Conservation (phyloP, 2,329 filamentous ascomycete genomes). For the Fonsecaea pedrosoi region DNA sequence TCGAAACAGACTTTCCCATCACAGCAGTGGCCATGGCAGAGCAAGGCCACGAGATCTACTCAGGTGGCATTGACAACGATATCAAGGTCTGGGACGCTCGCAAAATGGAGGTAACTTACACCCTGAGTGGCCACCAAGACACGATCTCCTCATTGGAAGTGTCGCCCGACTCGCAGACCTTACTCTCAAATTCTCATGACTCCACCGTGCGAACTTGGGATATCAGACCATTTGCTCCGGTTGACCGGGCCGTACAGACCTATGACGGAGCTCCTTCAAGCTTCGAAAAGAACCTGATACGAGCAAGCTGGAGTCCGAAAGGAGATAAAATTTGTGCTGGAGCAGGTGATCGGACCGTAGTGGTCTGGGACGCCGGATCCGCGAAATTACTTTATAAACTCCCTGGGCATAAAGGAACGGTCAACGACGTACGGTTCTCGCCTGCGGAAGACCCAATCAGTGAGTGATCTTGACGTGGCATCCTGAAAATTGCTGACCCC, state of each 20-base stretch:
- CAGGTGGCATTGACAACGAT: constrained; percentile 94
- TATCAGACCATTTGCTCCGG: constrained; percentile 89
- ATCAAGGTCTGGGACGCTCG: constrained; percentile 97
- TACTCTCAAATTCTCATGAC: constrained; percentile 93
- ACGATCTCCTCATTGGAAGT: constrained; percentile 88
- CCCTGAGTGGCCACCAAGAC: constrained; percentile 86
- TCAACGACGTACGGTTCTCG: constrained; percentile 92
- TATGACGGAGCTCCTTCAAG: constrained; percentile 91
- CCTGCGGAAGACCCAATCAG: constrained; percentile 83
- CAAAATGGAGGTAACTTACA: constrained; percentile 87
- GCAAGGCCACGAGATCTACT: constrained; percentile 93
- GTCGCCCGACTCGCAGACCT: constrained; percentile 89
- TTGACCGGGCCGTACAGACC: constrained; percentile 81
- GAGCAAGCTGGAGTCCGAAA: constrained; percentile 85
- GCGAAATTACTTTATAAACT: constrained; percentile 93
- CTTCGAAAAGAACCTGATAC: constrained; percentile 88
- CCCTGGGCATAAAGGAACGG: constrained; percentile 91
- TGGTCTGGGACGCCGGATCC: constrained; percentile 88
- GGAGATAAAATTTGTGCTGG: constrained; percentile 89
- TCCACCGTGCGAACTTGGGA: constrained; percentile 96
- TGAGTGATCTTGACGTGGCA: constrained; percentile 60
- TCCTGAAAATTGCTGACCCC: constrained; percentile 36
- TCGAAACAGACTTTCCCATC: constrained; percentile 89
- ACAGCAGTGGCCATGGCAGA: constrained; percentile 91
- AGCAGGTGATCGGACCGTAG: constrained; percentile 86